Evolutionary conservation across 2,329 filamentous ascomycete genomes (phyloP).

Genomic region (Talaromyces amestolkiae): DNA sequence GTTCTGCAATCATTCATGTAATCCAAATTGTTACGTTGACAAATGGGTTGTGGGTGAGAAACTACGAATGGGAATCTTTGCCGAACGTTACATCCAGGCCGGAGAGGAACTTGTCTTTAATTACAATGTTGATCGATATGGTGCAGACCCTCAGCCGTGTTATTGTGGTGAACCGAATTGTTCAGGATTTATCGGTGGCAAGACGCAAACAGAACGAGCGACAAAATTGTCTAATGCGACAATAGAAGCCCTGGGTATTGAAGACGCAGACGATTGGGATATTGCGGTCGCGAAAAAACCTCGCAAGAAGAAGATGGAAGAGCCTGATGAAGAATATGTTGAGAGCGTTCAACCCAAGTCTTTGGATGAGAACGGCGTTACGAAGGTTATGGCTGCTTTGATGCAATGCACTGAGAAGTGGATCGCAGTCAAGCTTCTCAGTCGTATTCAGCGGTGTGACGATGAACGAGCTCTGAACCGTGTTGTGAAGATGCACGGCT

Average conservation of each 20-base stretch:
- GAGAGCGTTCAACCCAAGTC: conserved; percentile 78
- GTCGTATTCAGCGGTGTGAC: conserved; percentile 80
- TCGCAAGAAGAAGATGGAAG: conserved; percentile 84
- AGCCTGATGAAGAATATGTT: conserved; percentile 94
- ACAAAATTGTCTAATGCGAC: conserved; percentile 87
- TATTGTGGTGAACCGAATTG: conserved; percentile 95
- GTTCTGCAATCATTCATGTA: conserved; percentile 99
- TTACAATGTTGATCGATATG: conserved; percentile 98
- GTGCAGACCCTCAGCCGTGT: conserved; percentile 92
- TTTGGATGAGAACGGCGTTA: conserved; percentile 78
- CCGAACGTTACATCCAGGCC: conserved; percentile 74
- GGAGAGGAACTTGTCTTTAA: conserved; percentile 98
- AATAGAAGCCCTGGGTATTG: conserved; percentile 93
- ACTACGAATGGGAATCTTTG: conserved; percentile 98
- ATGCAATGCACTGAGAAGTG: conserved; percentile 99
- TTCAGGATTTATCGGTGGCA: conserved; percentile 93
- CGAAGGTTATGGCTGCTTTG: conserved; percentile 92
- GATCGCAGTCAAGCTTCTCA: conserved; percentile 93
- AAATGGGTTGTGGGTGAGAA: conserved; percentile 99
- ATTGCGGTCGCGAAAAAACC: conserved; percentile 84
- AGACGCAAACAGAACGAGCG: conserved; percentile 92
- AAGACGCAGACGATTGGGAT: conserved; percentile 89
- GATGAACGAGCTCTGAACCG: conserved; percentile 84
- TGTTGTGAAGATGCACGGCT: conserved; percentile 95
- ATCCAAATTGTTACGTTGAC: conserved; percentile 97